Conservation (phyloP, 2,329 filamentous ascomycete genomes). For the Lachnellula arida region DNA sequence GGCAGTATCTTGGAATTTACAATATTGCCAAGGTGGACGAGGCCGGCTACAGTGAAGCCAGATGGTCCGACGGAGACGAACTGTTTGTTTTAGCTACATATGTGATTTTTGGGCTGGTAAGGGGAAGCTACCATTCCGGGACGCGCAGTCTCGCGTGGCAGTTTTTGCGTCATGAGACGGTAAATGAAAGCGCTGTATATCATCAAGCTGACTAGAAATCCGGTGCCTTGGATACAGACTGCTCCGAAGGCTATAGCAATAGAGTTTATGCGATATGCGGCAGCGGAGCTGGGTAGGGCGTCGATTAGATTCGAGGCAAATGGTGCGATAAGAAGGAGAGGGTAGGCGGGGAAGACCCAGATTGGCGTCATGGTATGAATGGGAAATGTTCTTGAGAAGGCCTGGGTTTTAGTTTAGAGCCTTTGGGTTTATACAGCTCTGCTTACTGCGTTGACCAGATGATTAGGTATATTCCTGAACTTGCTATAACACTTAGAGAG, state of each 20-base stretch:
- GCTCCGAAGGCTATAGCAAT: slow-evolving; percentile 46
- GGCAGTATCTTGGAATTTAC: slow-evolving; percentile 38
- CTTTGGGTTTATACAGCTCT: background rate
- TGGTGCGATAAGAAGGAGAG: slow-evolving; percentile 70
- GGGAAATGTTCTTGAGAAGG: slow-evolving; percentile 43
- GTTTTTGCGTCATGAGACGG: slow-evolving; percentile 81
- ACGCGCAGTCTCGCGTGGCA: slow-evolving; percentile 69
- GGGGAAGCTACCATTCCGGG: slow-evolving; percentile 58
- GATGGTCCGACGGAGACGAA: slow-evolving; percentile 75
- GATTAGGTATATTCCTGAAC: slow-evolving; percentile 68
- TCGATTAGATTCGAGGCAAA: slow-evolving; percentile 55
- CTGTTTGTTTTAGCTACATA: slow-evolving; percentile 31
- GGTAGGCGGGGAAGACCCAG: slow-evolving; percentile 85
- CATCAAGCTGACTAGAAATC: slow-evolving; percentile 62
- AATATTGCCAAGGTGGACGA: slow-evolving; percentile 37
- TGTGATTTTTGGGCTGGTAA: background rate
- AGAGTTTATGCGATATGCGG: slow-evolving; percentile 39
- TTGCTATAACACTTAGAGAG: slow-evolving; percentile 60
- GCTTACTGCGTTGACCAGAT: slow-evolving; percentile 59
- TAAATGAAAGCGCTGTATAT: slow-evolving; percentile 83
- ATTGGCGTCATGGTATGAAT: slow-evolving; percentile 83
- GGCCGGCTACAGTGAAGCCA: slow-evolving; percentile 55
- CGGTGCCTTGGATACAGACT: slow-evolving; percentile 49
- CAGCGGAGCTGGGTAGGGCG: slow-evolving; percentile 18
- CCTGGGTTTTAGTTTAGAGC: background rate